Conservation (phyloP, 2,329 filamentous ascomycete genomes). For the Elsinoe batatas region DNA sequence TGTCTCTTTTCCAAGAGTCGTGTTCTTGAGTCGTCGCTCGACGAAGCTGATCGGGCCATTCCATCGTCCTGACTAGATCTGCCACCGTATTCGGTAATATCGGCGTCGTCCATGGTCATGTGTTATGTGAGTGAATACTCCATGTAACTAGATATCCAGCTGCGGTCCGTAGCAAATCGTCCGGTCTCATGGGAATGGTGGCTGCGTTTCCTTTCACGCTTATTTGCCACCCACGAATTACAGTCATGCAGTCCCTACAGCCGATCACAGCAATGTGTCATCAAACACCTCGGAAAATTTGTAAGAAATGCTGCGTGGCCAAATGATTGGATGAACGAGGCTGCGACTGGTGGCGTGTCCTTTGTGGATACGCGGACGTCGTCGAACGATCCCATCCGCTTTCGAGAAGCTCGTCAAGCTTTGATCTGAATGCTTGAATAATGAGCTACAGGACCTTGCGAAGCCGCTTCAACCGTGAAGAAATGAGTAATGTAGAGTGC, state of each 20-base stretch:
- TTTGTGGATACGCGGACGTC: background rate
- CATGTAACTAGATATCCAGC: too few species aligned
- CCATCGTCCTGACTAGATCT: background rate
- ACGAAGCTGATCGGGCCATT: background rate
- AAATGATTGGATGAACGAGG: slow-evolving; percentile 7
- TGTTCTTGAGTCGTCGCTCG: slow-evolving; percentile 7
- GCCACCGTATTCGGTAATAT: background rate
- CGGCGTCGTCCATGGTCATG: background rate
- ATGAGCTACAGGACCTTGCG: background rate
- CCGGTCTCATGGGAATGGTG: background rate
- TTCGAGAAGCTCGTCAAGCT: slow-evolving; percentile 7
- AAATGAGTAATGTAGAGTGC: background rate
- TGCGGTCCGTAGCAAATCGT: background rate
- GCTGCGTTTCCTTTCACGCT: too few species aligned
- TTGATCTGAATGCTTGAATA: slow-evolving; percentile 6
- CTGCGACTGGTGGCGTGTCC: background rate
- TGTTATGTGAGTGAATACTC: background rate
- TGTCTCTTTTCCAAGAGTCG: background rate
- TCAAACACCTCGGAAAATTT: background rate
- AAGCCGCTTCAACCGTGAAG: background rate
- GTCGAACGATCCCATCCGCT: background rate
- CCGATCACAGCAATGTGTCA: background rate
- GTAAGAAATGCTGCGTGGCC: background rate
- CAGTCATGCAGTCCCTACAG: too few species aligned
- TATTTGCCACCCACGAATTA: too few species aligned